Evolutionary conservation across 345 rosid genomes (phyloP), one percentile per base, ranked within the genome.

Genomic region (Laguncularia racemosa): DNA sequence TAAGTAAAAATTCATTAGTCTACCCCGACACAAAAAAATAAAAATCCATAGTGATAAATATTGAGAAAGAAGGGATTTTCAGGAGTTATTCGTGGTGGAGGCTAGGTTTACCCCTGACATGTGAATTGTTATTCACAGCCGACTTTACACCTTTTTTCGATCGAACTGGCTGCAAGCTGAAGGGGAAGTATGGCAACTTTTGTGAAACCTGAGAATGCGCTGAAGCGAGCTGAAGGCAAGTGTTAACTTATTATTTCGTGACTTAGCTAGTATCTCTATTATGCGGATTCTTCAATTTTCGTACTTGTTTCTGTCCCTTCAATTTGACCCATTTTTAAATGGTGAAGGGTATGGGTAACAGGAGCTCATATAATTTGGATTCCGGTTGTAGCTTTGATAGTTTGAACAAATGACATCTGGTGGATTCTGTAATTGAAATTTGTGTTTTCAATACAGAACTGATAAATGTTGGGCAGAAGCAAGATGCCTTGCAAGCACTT

Each of bases 381-480:
- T 56, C 2, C 60, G 17, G 12, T n/a, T 10, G 44, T 16, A 12
- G 14, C n/a, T 44, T 17, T 26, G 26, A 0, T 17, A 38, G 54
- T 61, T 20, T 20, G 45, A 15, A 17, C 43, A 15, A n/a, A 47
- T 16, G 9, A 14, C 17, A n/a, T 21, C 19, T 40, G 44, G 58
- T 18, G 21, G 21, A 43, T 50, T 19, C 44, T 52, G 21, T 69
- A 52, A 13, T 45, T 16, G 47, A 13, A 47, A 16, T 17, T 50
- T 17, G 14, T 53, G 16, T 7, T 23, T 10, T 70, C 40, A 54
- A 53, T 78, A 65, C 76, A 95, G 97, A 91, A 64, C 57, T 95
- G 74, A 90, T 95, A 61, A 90, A 90, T 70, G 99, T 95, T 53
- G 99, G 99, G 55, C 99, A 95, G 77, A 95, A 90, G 74, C 95